Evolutionary conservation across 2,329 filamentous ascomycete species (phyloP), one percentile per base, ranked within the genome.

Genomic region (Ascocoryne sarcoides): DNA sequence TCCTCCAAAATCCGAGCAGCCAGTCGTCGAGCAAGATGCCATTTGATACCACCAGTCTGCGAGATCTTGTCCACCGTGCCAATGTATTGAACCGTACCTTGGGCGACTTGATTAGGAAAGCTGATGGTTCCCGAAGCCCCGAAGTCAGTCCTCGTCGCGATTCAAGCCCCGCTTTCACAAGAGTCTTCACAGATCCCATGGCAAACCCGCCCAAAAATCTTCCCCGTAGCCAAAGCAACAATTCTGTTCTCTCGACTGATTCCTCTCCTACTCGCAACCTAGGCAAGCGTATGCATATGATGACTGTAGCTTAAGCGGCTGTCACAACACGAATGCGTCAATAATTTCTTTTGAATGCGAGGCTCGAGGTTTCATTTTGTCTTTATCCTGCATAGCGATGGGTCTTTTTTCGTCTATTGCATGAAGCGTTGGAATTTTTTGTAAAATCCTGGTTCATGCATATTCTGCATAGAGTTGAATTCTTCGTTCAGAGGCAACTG

Each of bases 1-100:
- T 56, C 4, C 44, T 57, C 12, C 50, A 50, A 19, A 54, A 50
- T 12, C 37, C 54, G 33, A 42, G 45, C 3, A 39, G 44, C 59
- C 54, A 54, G 45, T 58, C 54, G 9, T 62, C 69, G 32, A 65
- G 67, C 37, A 66, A 69, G 44, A 70, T 82, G 53, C 79, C 79
- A 43, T 82, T 82, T 47, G 78, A 81, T 54, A 82, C 78, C 4
- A 80, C 79, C 47, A 82, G 75, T 57, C 66, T 82, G n/a, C 76
- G 75, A 51, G 74, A 77, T 52, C 63, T 82, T 39, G 78, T 82
- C 28, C 76, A 75, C 55, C 68, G 76, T 43, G 78, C 78, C 1
- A 69, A 73, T 19, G 71, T 74, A 40, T 60, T 82, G 23, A 70
- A 73, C 19, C 75, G 80, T 48, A 64, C 66, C 3, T 61, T 82